Evolutionary conservation across 805 yeast genomes (phyloP).

Genomic region (Metschnikowia sp.): DNA sequence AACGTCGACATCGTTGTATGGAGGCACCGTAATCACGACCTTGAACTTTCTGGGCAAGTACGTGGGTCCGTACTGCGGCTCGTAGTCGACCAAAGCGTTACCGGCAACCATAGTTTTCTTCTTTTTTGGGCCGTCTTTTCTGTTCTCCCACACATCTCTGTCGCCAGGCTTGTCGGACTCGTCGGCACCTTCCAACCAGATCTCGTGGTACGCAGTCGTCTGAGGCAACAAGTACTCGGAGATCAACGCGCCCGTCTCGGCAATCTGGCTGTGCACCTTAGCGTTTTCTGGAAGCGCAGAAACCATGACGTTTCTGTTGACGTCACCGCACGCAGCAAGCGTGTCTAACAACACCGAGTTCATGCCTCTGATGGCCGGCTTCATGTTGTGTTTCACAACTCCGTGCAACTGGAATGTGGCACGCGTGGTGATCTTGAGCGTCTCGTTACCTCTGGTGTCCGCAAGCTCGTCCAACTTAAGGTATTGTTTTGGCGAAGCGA

Average conservation of each 20-base stretch:
- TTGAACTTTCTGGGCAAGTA: slow-evolving; percentile 95
- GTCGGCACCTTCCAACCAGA: slow-evolving; percentile 89
- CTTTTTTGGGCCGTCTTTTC: slow-evolving; percentile 75
- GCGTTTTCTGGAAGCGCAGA: slow-evolving; percentile 87
- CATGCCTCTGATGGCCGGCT: slow-evolving; percentile 90
- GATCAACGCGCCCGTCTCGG: slow-evolving; percentile 56
- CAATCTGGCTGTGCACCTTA: slow-evolving; percentile 73
- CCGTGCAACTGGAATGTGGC: slow-evolving; percentile 98
- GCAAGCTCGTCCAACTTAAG: slow-evolving; percentile 78
- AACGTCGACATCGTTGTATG: slow-evolving; percentile 94
- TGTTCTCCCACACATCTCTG: slow-evolving; percentile 56
- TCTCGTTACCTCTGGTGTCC: slow-evolving; percentile 82
- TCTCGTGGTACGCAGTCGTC: slow-evolving; percentile 95
- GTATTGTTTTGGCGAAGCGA: slow-evolving; percentile 86
- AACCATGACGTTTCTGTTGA: slow-evolving; percentile 91
- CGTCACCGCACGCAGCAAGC: slow-evolving; percentile 98
- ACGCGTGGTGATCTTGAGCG: slow-evolving; percentile 91
- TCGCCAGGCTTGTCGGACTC: slow-evolving; percentile 66
- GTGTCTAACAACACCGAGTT: slow-evolving; percentile 89
- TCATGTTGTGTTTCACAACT: slow-evolving; percentile 82
- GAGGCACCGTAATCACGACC: slow-evolving; percentile 92
- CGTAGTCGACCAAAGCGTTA: slow-evolving; percentile 73
- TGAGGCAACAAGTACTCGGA: slow-evolving; percentile 83
- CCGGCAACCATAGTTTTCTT: slow-evolving; percentile 84
- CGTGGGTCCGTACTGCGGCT: slow-evolving; percentile 83